Evolutionary conservation across 1,139 yeast species (phyloP).

Genomic region (Meyerozyma guilliermondii): DNA sequence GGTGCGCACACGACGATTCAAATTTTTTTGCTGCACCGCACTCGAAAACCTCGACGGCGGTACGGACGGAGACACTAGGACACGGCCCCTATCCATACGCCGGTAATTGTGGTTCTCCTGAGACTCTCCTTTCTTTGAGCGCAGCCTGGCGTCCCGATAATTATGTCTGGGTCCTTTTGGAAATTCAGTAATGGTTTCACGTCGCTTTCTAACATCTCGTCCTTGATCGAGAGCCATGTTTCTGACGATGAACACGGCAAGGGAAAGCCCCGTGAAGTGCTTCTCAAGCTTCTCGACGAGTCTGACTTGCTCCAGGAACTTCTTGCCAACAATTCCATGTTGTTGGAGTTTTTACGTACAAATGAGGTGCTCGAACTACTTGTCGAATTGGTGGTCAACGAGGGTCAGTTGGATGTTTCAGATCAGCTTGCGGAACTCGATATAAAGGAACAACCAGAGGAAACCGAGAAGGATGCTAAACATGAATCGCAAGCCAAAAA

Average conservation of each 20-base stretch:
- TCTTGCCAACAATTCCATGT: slow-evolving; percentile 73
- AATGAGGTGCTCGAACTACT: slow-evolving; percentile 62
- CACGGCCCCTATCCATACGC: not conserved
- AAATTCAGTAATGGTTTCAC: slow-evolving; percentile 83
- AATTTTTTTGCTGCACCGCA: slow-evolving; percentile 1
- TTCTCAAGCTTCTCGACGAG: slow-evolving; percentile 75
- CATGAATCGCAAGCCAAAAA: slow-evolving; percentile 1
- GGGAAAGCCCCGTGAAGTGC: slow-evolving; percentile 22
- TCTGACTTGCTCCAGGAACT: slow-evolving; percentile 83
- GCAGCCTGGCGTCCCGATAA: slow-evolving; percentile 1
- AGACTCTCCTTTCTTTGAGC: not conserved
- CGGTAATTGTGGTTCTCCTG: not conserved
- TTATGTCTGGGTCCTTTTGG: slow-evolving; percentile 86
- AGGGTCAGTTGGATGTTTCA: slow-evolving; percentile 19
- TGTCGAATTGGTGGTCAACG: slow-evolving; percentile 61
- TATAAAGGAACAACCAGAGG: slow-evolving; percentile 8
- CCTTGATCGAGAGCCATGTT: slow-evolving; percentile 56
- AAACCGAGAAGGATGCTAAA: slow-evolving; percentile 10
- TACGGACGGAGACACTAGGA: not conserved
- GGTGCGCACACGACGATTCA: not conserved
- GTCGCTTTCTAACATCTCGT: slow-evolving; percentile 68
- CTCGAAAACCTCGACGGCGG: slow-evolving; percentile 1
- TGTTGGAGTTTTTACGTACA: slow-evolving; percentile 75
- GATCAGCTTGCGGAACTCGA: slow-evolving; percentile 4
- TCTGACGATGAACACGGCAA: slow-evolving; percentile 18